These are phyloP conservation scores for Mycena latifolia DNA, from an alignment of 768 basidiomycete species.

Conservation along the genomic window DNA sequence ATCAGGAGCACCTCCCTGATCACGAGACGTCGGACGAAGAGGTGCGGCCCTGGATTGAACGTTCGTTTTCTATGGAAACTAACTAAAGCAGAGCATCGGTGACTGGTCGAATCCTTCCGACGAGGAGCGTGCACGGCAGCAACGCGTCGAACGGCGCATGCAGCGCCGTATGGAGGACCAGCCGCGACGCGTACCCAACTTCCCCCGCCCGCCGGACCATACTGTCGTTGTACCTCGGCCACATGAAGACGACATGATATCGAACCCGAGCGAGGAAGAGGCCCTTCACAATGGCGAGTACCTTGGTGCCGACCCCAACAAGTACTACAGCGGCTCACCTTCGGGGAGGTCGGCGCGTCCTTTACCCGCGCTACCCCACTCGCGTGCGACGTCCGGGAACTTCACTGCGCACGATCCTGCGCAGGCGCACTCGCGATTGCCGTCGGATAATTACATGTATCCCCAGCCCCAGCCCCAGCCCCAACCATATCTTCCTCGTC, in stretches of 20 bases:
- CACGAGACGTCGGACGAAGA: constrained; percentile 74
- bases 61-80: constrained; percentile 7
- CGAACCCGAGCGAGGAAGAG: constrained; percentile 89
- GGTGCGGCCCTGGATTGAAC: constrained; percentile 54
- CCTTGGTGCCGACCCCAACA: constrained; percentile 55
- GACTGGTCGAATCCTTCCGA: constrained; percentile 95
- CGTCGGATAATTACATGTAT: constrained; percentile 47
- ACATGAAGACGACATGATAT: constrained; percentile 76
- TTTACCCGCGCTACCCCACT: constrained; percentile 73
- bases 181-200: constrained; percentile 81
- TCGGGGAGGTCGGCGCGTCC: constrained; percentile 60
- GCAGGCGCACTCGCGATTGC: constrained; percentile 72
- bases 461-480: constrained; percentile 40
- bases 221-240: constrained; percentile 54
- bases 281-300: constrained; percentile 54
- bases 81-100: constrained; percentile 74
- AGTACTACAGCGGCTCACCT: constrained; percentile 62
- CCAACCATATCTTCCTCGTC: constrained; percentile 40
- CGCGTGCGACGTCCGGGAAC: constrained; percentile 71
- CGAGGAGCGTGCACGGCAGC: constrained; percentile 83
- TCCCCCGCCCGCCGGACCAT: constrained; percentile 80
- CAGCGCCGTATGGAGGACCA: constrained; percentile 67
- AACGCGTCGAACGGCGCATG: constrained; percentile 72
- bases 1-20: constrained; percentile 56
- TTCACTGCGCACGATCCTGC: constrained; percentile 73